Percentiles rank a stretch among this genome's conserved stretches.
Evolutionary conservation across 1,284 basidiomycete genomes (phyloP).

Genomic region (Austroboletus sp.): DNA sequence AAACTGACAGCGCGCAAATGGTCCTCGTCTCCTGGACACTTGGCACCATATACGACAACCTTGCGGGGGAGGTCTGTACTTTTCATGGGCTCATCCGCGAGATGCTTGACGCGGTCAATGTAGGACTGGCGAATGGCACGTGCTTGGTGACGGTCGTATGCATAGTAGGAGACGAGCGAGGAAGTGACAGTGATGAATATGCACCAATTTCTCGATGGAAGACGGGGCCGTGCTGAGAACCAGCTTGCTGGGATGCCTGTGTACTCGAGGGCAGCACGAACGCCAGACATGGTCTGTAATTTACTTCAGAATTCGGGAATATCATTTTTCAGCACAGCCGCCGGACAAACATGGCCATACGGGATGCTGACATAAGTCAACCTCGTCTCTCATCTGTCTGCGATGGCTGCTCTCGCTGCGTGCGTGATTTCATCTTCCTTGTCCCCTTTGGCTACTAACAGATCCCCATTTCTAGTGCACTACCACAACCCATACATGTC

Average conservation of each 20-base stretch:
- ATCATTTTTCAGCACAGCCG: conserved; percentile 23
- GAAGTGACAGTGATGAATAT: conserved; percentile 81
- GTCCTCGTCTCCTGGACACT: conserved; percentile 94
- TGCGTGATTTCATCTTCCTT: conserved; percentile 35
- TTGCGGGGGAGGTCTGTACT: conserved; percentile 70
- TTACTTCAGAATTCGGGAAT: conserved; percentile 23
- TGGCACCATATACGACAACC: conserved; percentile 80
- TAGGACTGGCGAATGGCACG: conserved; percentile 73
- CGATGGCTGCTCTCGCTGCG: conserved; percentile 58
- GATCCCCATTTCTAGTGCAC: conserved; percentile 37
- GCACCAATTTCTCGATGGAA: conserved; percentile 90
- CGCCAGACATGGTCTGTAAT: conserved; percentile 36
- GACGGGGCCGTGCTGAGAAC: conserved; percentile 67
- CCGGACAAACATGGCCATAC: conserved; percentile 22
- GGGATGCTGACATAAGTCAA: conserved; percentile 16
- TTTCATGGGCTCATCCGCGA: conserved; percentile 63
- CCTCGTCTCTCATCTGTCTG: conserved; percentile 10
- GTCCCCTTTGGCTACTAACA: background rate
- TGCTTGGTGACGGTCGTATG: conserved; percentile 80
- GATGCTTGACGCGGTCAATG: conserved; percentile 69
- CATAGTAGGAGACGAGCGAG: conserved; percentile 66
- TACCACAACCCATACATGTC: conserved; percentile 62
- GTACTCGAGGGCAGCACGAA: conserved; percentile 50
- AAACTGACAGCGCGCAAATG: conserved; percentile 76
- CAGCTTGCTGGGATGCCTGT: conserved; percentile 66